Percentiles rank a stretch among this genome's conserved stretches.
Conservation (phyloP, 306 rosid species). For the Mimosa pudica region DNA sequence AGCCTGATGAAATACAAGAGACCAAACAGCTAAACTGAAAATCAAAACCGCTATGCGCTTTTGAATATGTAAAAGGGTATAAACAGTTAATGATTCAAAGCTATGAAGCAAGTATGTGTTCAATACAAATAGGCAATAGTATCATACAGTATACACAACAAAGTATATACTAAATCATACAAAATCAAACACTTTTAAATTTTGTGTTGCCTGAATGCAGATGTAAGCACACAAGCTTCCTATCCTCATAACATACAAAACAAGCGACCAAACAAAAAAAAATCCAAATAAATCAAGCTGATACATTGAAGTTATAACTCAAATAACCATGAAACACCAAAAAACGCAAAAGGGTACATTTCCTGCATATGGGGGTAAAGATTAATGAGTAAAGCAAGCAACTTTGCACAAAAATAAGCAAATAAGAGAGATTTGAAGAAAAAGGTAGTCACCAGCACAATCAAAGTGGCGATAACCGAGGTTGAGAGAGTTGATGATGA, state of each 20-base stretch:
- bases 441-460: conserved; percentile 85
- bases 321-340: background rate
- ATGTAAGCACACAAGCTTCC: background rate
- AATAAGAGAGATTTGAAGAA: background rate
- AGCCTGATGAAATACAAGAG: background rate
- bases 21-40: background rate
- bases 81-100: background rate
- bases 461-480: conserved; percentile 89
- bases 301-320: background rate
- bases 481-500: conserved; percentile 69
- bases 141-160: background rate
- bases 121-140: background rate
- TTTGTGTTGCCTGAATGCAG: background rate
- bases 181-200: background rate
- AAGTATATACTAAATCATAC: background rate
- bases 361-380: background rate
- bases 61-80: background rate
- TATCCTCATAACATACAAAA: background rate
- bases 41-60: background rate
- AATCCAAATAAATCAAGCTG: conserved; percentile 2
- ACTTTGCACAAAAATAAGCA: background rate
- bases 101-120: background rate
- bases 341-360: background rate
- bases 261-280: background rate
- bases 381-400: background rate